Conservation (phyloP, 1,284 basidiomycete species). For the Fomes fomentarius region DNA sequence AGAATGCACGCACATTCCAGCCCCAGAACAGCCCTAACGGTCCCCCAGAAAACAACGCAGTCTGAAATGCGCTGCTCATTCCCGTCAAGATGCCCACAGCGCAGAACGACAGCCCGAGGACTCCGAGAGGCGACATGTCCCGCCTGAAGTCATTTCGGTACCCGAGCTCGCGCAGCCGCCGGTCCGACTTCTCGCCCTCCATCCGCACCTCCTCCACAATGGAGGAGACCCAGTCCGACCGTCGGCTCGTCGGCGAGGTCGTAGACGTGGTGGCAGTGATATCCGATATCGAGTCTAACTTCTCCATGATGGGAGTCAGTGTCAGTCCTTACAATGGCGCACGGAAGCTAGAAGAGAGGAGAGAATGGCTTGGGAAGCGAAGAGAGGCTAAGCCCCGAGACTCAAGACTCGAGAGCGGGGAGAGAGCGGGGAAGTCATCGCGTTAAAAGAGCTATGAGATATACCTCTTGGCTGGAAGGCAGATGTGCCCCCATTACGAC, state of each 20-base stretch:
- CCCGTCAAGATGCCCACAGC: slow-evolving; percentile 65
- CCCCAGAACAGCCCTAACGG: slow-evolving; percentile 65
- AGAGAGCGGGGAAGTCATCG: too few species aligned
- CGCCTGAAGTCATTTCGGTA: slow-evolving; percentile 57
- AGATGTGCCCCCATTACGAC: too few species aligned
- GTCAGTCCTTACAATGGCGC: too few species aligned
- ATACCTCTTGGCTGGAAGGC: too few species aligned
- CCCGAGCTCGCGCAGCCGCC: slow-evolving; percentile 54
- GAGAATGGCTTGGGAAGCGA: too few species aligned
- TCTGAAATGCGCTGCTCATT: slow-evolving; percentile 60
- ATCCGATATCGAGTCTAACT: too few species aligned
- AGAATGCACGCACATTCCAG: slow-evolving; percentile 66
- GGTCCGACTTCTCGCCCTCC: slow-evolving; percentile 38
- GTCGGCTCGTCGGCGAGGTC: background rate
- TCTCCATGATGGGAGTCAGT: too few species aligned
- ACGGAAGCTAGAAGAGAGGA: too few species aligned
- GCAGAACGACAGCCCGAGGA: slow-evolving; percentile 63
- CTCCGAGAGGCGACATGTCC: slow-evolving; percentile 63
- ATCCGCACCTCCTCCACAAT: background rate
- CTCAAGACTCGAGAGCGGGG: too few species aligned
- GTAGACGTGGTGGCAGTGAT: too few species aligned
- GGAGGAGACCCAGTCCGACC: background rate
- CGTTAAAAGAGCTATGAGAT: too few species aligned
- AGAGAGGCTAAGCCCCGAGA: too few species aligned
- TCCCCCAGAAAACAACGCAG: slow-evolving; percentile 60